Conservation (phyloP, 306 rosid genomes). For the Rosa rugosa region DNA sequence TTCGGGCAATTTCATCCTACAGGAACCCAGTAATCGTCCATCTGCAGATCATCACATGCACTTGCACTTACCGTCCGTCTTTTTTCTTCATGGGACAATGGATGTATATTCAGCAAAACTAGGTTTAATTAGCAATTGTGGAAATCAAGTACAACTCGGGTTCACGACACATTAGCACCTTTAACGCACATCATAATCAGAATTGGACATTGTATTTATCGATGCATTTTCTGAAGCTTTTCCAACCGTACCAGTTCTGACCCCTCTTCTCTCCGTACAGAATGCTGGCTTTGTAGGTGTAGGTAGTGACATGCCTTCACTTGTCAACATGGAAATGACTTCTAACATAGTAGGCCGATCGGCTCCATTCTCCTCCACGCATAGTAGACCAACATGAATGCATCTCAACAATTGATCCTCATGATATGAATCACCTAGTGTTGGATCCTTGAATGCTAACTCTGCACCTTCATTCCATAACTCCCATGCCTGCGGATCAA, state of each 20-base stretch:
- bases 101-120: too few species aligned
- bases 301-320: conserved; percentile 6
- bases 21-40: too few species aligned
- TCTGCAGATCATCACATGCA: too few species aligned
- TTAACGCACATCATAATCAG: not conserved
- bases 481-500: conserved; percentile 17
- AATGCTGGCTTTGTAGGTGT: conserved; percentile 16
- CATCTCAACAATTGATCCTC: not conserved
- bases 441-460: conserved; percentile 8
- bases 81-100: too few species aligned
- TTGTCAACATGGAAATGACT: conserved; percentile 14
- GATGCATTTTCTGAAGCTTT: not conserved
- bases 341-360: conserved; percentile 14
- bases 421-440: conserved; percentile 15
- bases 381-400: conserved; percentile 18
- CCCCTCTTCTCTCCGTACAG: not conserved
- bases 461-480: conserved; percentile 4
- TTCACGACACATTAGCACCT: not conserved
- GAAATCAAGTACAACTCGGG: not conserved
- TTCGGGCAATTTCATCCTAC: too few species aligned
- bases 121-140: not conserved
- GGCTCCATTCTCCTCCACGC: conserved; percentile 17
- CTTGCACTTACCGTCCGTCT: too few species aligned
- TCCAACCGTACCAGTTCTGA: not conserved
- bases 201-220: not conserved